Evolutionary conservation across 2,329 filamentous ascomycete genomes (phyloP).

Genomic region (Epichloe baconii): DNA sequence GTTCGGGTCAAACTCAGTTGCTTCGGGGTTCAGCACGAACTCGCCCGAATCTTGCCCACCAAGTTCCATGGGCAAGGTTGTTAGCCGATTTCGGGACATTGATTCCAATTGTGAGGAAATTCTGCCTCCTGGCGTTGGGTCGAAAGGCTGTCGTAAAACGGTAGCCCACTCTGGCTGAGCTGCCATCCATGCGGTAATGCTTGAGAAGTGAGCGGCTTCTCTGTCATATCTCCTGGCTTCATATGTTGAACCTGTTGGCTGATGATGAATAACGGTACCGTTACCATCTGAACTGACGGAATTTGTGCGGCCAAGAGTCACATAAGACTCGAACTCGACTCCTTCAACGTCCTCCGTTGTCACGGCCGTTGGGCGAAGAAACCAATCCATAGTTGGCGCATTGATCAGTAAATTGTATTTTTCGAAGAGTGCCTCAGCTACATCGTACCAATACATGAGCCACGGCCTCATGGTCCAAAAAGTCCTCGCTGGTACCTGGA

Average conservation of each 20-base stretch:
- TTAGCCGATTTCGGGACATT: background rate
- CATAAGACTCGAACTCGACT: background rate
- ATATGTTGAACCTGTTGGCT: too few relatives aligned
- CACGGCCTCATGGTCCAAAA: conserved; percentile 15
- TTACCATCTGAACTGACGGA: conserved; percentile 2
- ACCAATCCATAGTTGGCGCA: conserved; percentile 16
- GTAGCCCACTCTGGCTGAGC: conserved; percentile 1
- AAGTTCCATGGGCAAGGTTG: background rate
- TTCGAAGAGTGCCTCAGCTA: conserved; percentile 14
- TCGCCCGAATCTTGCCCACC: background rate
- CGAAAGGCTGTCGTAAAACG: background rate
- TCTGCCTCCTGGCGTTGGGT: conserved; percentile 3
- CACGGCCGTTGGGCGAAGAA: conserved; percentile 8
- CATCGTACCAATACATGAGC: conserved; percentile 17
- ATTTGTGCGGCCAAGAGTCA: background rate
- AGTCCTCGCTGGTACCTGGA: conserved; percentile 6
- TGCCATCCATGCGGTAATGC: conserved; percentile 6
- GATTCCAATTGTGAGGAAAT: background rate
- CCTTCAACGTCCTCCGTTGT: background rate
- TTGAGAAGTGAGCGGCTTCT: background rate
- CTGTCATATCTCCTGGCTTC: background rate
- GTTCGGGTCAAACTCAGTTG: conserved; percentile 4
- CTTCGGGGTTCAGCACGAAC: conserved; percentile 6
- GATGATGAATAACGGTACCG: conserved; percentile 1
- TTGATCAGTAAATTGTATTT: conserved; percentile 6